These are phyloP conservation scores for Schwanniomyces occidentalis DNA, from an alignment of 805 yeast genomes.

Conservation along the genomic window DNA sequence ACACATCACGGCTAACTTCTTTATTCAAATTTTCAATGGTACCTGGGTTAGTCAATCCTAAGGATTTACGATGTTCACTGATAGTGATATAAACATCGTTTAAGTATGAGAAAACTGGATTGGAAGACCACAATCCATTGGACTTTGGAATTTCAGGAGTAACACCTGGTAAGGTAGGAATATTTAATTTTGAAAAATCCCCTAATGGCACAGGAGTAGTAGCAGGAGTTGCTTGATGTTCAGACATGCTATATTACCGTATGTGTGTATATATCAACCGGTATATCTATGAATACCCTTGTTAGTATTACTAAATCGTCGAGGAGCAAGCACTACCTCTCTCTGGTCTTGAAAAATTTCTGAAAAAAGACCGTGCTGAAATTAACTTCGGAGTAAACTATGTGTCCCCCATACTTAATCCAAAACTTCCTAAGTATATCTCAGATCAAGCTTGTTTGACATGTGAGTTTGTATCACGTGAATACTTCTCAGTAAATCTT, in stretches of 20 bases:
- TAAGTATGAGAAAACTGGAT: slow-evolving; percentile 78
- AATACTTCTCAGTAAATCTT: too few species aligned
- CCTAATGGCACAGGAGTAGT: slow-evolving; percentile 51
- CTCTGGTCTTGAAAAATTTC: slow-evolving; percentile 6
- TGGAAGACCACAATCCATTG: slow-evolving; percentile 71
- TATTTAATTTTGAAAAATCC: slow-evolving; percentile 57
- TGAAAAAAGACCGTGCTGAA: slow-evolving; percentile 4
- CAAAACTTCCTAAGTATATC: not conserved
- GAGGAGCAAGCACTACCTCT: slow-evolving; percentile 1
- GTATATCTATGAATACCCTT: too few species aligned
- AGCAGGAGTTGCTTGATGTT: slow-evolving; percentile 6
- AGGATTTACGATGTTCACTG: slow-evolving; percentile 73
- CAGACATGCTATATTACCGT: too few species aligned
- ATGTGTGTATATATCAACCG: too few species aligned
- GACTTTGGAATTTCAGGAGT: slow-evolving; percentile 54
- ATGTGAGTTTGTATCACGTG: too few species aligned
- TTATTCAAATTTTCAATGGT: slow-evolving; percentile 89
- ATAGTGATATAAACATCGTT: slow-evolving; percentile 74
- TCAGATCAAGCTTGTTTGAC: too few species aligned
- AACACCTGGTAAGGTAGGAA: slow-evolving; percentile 60
- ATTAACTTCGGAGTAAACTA: not conserved
- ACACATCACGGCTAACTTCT: slow-evolving; percentile 93
- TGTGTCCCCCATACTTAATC: not conserved
- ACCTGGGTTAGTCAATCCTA: slow-evolving; percentile 89
- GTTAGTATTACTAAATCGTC: not conserved